These are phyloP conservation scores for Solanum verrucosum DNA, from an alignment of 257 asterid genomes.

Conservation along the genomic window DNA sequence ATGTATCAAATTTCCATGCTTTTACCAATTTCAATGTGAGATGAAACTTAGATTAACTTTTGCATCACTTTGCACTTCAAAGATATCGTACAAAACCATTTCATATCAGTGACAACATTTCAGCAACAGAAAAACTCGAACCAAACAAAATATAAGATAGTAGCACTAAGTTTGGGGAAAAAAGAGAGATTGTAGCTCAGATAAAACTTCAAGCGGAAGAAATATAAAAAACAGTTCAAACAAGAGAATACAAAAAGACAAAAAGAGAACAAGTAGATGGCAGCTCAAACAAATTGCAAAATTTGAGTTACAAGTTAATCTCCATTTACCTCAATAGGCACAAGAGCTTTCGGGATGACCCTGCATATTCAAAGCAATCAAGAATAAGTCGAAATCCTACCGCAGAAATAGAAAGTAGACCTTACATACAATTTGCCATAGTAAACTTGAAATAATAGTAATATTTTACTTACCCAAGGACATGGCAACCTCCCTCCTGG, in stretches of 20 bases:
- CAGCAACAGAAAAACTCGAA: not conserved
- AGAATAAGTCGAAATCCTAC: not conserved
- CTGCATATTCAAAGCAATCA: slow-evolving; percentile 46
- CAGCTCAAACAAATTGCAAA: not conserved
- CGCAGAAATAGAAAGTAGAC: not conserved
- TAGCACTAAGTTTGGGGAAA: not conserved
- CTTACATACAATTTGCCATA: not conserved
- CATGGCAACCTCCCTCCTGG: slow-evolving; percentile 89
- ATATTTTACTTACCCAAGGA: slow-evolving; percentile 63
- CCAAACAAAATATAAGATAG: not conserved
- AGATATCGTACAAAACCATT: not conserved
- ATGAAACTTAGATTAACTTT: not conserved
- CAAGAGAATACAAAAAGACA: not conserved
- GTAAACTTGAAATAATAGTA: not conserved
- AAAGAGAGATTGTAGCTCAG: not conserved
- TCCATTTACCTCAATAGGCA: slow-evolving; percentile 76
- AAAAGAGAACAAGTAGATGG: not conserved
- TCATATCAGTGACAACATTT: not conserved
- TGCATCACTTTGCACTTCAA: not conserved
- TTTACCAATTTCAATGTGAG: not conserved
- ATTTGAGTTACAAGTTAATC: not conserved
- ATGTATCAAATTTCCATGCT: not conserved
- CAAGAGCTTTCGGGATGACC: slow-evolving; percentile 91
- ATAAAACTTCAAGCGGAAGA: not conserved
- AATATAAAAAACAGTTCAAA: not conserved